These are phyloP conservation scores for Plantago rigida DNA, from an alignment of 305 asterid genomes.

Conservation along the genomic window DNA sequence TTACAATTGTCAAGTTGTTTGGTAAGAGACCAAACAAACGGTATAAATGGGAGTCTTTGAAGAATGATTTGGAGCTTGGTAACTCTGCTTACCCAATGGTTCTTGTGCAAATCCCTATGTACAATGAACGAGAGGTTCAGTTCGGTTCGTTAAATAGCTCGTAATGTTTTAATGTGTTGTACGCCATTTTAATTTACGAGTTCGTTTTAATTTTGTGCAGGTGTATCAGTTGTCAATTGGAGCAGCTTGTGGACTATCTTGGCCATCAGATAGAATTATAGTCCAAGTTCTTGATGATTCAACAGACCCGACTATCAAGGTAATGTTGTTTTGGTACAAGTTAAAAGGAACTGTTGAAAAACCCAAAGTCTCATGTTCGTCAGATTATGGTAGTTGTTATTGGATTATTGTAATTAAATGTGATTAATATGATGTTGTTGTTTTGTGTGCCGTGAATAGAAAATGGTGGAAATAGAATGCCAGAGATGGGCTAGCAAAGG, in stretches of 20 bases:
- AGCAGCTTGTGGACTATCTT: conserved; percentile 84
- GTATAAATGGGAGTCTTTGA: conserved; percentile 54
- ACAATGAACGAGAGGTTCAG: conserved; percentile 59
- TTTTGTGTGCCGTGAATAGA: conserved; percentile 27
- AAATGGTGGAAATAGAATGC: conserved; percentile 76
- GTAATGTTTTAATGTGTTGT: background rate
- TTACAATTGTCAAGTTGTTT: conserved; percentile 34
- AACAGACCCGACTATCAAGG: conserved; percentile 60
- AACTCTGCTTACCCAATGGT: conserved; percentile 54
- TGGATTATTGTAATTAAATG: no score
- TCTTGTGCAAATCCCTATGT: conserved; percentile 77
- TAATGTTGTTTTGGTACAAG: background rate
- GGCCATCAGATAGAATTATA: conserved; percentile 75
- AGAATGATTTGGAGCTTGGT: conserved; percentile 53
- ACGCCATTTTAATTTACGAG: background rate
- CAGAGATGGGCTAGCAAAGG: conserved; percentile 52
- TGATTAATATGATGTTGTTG: no score
- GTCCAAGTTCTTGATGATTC: conserved; percentile 85
- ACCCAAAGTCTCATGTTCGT: no score
- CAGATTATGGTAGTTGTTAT: no score
- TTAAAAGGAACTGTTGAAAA: no score
- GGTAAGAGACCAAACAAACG: conserved; percentile 43
- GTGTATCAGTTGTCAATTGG: conserved; percentile 77
- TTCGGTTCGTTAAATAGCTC: background rate
- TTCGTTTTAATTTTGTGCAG: conserved; percentile 15